Conservation (phyloP, 768 basidiomycete genomes). For the Gymnopilus dilepis region DNA sequence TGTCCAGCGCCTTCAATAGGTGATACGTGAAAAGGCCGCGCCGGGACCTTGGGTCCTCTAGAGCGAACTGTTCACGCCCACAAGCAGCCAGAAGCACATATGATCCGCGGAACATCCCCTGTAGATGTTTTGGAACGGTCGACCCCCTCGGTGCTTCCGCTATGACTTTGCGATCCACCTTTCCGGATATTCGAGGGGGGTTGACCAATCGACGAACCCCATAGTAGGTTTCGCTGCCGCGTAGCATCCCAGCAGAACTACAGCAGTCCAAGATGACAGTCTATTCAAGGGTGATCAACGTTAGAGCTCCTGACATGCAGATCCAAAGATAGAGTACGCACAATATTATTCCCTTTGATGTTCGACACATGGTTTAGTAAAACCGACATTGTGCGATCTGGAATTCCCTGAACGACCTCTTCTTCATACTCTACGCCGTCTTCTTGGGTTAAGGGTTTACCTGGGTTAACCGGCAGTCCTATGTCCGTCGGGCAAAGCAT, state of each 20-base stretch:
- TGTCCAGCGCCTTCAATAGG: constrained; percentile 32
- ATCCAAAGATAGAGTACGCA: constrained; percentile 22
- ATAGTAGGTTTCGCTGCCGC: constrained; percentile 21
- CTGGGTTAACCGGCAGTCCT: constrained; percentile 10
- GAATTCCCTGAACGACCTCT: constrained; percentile 38
- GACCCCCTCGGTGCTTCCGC: constrained; percentile 20
- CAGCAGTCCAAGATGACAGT: constrained; percentile 55
- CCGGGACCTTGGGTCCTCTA: constrained; percentile 30
- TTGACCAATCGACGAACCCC: constrained; percentile 30
- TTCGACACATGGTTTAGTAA: constrained; percentile 43
- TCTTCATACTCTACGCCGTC: not conserved
- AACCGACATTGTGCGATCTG: constrained; percentile 46
- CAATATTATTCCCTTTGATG: constrained; percentile 49
- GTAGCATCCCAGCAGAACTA: constrained; percentile 43
- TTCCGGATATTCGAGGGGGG: constrained; percentile 30
- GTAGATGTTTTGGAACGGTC: constrained; percentile 25
- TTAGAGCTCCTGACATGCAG: not conserved
- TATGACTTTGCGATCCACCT: constrained; percentile 34
- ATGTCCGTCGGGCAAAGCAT: constrained; percentile 42
- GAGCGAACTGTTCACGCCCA: constrained; percentile 38
- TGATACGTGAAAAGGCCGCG: constrained; percentile 39
- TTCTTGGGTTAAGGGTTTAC: not conserved
- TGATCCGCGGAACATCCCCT: constrained; percentile 35
- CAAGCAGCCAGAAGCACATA: constrained; percentile 52
- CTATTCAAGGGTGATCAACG: constrained; percentile 26